These are phyloP conservation scores for Lecanicillium sp. DNA, from an alignment of 2,329 filamentous ascomycete genomes.

Conservation along the genomic window DNA sequence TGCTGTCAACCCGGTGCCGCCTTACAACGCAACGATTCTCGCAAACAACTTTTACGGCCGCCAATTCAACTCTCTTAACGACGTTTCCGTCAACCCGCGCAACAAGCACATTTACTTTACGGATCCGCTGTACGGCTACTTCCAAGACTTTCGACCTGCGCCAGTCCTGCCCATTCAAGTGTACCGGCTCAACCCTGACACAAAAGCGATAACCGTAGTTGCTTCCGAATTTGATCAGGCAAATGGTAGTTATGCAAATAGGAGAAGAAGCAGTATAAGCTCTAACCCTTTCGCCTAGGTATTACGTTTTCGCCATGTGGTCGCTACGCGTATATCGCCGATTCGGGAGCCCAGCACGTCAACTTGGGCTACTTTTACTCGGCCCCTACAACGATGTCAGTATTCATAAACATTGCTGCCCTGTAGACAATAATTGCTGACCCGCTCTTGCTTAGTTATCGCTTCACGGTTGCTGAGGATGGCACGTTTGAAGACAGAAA, in stretches of 20 bases:
- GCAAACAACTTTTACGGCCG: slow-evolving; percentile 53
- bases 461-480: slow-evolving; percentile 35
- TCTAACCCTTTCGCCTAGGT: slow-evolving; percentile 22
- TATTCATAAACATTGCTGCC: background rate
- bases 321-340: slow-evolving; percentile 44
- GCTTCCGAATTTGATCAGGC: slow-evolving; percentile 49
- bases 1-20: slow-evolving; percentile 25
- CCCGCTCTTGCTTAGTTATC: too few relatives aligned
- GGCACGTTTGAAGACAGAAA: slow-evolving; percentile 40
- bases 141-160: slow-evolving; percentile 47
- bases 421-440: too few relatives aligned
- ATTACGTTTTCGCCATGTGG: slow-evolving; percentile 49
- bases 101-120: slow-evolving; percentile 59
- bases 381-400: slow-evolving; percentile 40
- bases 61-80: slow-evolving; percentile 54
- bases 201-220: slow-evolving; percentile 43
- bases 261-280: too few relatives aligned
- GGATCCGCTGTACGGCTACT: slow-evolving; percentile 51
- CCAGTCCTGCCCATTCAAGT: slow-evolving; percentile 50
- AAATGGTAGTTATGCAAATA: slow-evolving; percentile 32
- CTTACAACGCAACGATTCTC: slow-evolving; percentile 24
- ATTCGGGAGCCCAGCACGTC: slow-evolving; percentile 43
- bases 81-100: slow-evolving; percentile 43
- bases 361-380: slow-evolving; percentile 34
- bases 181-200: slow-evolving; percentile 45